Evolutionary conservation across 2,329 filamentous ascomycete species (phyloP).

Genomic region (Paracoccidioides lutzii): DNA sequence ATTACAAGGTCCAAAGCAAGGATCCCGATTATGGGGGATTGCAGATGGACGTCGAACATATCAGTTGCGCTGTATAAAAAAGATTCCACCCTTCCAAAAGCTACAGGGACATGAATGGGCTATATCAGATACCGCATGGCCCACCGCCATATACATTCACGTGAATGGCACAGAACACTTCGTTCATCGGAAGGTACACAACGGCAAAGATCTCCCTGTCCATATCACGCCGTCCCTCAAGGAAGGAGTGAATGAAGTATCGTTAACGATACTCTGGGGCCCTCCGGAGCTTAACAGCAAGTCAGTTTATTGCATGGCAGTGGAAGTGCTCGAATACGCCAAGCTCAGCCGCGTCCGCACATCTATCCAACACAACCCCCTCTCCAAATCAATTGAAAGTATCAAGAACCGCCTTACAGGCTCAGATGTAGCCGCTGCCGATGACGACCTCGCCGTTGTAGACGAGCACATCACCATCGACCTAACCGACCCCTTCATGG

Average conservation of each 20-base stretch:
- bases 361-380: conserved; percentile 30
- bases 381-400: conserved; percentile 39
- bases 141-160: conserved; percentile 52
- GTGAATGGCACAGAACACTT: conserved; percentile 51
- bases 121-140: conserved; percentile 55
- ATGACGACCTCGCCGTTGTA: conserved; percentile 53
- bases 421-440: conserved; percentile 38
- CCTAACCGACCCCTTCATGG: conserved; percentile 55
- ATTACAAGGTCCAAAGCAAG: conserved; percentile 11
- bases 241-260: conserved; percentile 49
- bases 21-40: conserved; percentile 22
- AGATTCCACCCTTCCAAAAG: conserved; percentile 19
- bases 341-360: conserved; percentile 27
- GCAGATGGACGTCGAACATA: conserved; percentile 46
- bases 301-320: conserved; percentile 39
- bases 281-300: conserved; percentile 18
- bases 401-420: conserved; percentile 41
- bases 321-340: conserved; percentile 55
- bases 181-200: conserved; percentile 54
- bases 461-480: conserved; percentile 48
- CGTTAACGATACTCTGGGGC: conserved; percentile 36
- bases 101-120: conserved; percentile 46
- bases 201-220: conserved; percentile 61
- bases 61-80: conserved; percentile 55
- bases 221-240: conserved; percentile 54